Base-by-base conservation (phyloP, 768 basidiomycete genomes). In the Boletus rubroflammeus region DNA sequence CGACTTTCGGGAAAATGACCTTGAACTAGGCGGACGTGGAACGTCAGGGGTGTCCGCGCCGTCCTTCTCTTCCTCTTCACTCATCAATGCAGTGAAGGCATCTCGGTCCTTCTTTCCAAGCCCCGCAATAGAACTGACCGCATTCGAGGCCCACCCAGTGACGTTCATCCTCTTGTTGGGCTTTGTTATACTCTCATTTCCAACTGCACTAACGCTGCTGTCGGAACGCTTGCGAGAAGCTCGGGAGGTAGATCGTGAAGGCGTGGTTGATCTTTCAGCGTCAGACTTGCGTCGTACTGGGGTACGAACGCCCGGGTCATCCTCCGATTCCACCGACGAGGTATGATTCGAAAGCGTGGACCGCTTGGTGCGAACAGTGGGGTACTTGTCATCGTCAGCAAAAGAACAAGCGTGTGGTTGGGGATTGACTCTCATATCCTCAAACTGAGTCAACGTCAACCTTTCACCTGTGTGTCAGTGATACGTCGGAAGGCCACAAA, bases 141-240 rank as follows among this genome's bases (percentile, higher is more conserved):
- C 85, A 66, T 67, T 83, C 47, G 81, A 81, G 14, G 85, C 86
- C 85, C 88, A 90, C 53, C 70, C 70, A 26, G 66, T 55, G 13
- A 71, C 64, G 38, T 64, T 72, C 51, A 67, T 62, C 63, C 74
- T 73, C 62, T 76, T 78, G 54, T 69, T 73, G 19, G 67, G 35
- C 56, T 76, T 77, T 21, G 51, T 36, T 19, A 71, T 70, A 31
- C 71, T 64, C 29, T 72, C 70, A 3, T 72, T 74, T 39, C 72
- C 72, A 43, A 59, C 67, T 2, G 71, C 61, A 10, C 79, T 76
- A 14, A 72, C 75, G 2, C 63, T 74, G 58, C 86, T 88, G 57
- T 84, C 82, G 1, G 84, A 73, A 5, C 88, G 81, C 62, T 82
- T 85, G 39, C 86, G 77, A 2, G 84, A 83, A n/a, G 80, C 66